These are phyloP conservation scores for Tricholoma sp. DNA, from an alignment of 768 basidiomycete species.

Conservation along the genomic window DNA sequence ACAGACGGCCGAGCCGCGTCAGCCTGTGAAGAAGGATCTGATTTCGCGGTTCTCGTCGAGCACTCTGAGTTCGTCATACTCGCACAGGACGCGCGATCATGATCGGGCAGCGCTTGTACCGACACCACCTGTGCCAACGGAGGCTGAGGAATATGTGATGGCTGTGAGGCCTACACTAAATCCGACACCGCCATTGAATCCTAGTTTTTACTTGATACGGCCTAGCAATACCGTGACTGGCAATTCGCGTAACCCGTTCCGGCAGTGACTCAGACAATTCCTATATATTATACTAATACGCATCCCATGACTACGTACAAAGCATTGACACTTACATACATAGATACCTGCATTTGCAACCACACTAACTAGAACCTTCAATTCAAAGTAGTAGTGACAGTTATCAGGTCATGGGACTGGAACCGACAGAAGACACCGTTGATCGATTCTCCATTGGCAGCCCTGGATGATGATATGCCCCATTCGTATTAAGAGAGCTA, in stretches of 20 bases:
- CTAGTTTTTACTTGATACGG: constrained; percentile 38
- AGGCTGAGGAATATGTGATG: constrained; percentile 57
- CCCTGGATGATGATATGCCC: too few species aligned
- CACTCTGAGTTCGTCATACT: constrained; percentile 34
- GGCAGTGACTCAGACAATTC: constrained; percentile 24
- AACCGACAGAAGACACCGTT: too few species aligned
- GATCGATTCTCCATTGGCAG: not conserved
- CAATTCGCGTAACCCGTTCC: constrained; percentile 50
- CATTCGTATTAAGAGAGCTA: not conserved
- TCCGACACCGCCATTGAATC: constrained; percentile 21
- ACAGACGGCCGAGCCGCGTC: constrained; percentile 63
- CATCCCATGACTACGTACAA: not conserved
- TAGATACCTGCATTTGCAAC: not conserved
- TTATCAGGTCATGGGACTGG: not conserved
- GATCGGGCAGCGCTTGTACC: constrained; percentile 9
- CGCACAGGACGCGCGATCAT: constrained; percentile 15
- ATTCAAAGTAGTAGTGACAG: too few species aligned
- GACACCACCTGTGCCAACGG: constrained; percentile 34
- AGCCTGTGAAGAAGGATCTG: constrained; percentile 51
- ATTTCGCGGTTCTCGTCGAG: constrained; percentile 47
- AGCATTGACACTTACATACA: not conserved
- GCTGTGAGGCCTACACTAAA: constrained; percentile 34
- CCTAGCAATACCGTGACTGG: constrained; percentile 41
- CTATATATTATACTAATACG: not conserved
- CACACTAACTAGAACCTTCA: too few species aligned